Conservation (phyloP, 257 asterid genomes). For the Solanum tacnaense region DNA sequence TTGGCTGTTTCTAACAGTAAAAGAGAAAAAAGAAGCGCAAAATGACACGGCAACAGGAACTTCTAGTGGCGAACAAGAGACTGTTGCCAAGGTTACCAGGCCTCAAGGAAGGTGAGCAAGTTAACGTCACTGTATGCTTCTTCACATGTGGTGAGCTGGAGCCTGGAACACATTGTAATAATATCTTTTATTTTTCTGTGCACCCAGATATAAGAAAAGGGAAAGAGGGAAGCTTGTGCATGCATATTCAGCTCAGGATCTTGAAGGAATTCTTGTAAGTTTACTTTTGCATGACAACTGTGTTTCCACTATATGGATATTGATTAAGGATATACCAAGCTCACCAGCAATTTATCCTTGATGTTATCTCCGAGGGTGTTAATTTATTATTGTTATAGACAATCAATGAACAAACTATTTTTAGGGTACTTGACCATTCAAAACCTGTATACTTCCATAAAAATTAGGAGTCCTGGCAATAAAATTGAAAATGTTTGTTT, state of each 20-base stretch:
- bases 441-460: not conserved
- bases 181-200: not conserved
- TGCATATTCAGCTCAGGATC: slow-evolving; percentile 74
- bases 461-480: not conserved
- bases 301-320: not conserved
- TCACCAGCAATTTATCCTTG: not conserved
- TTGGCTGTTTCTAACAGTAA: not conserved
- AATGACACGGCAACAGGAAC: slow-evolving; percentile 11
- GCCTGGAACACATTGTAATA: not conserved
- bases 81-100: slow-evolving; percentile 54
- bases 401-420: not conserved
- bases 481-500: not conserved
- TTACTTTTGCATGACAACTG: not conserved
- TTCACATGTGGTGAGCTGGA: not conserved
- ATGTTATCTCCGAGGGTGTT: not conserved
- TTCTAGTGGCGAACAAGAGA: slow-evolving; percentile 19
- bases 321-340: not conserved
- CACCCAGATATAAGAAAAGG: slow-evolving; percentile 66
- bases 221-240: slow-evolving; percentile 82
- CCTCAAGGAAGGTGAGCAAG: slow-evolving; percentile 87
- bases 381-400: not conserved
- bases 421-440: not conserved
- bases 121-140: not conserved
- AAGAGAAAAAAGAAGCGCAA: slow-evolving; percentile 19
- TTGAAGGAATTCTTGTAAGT: slow-evolving; percentile 93